Evolutionary conservation across 2,329 filamentous ascomycete genomes (phyloP), one percentile per base, ranked within the genome.

Genomic region (Paecilomyces niveus): DNA sequence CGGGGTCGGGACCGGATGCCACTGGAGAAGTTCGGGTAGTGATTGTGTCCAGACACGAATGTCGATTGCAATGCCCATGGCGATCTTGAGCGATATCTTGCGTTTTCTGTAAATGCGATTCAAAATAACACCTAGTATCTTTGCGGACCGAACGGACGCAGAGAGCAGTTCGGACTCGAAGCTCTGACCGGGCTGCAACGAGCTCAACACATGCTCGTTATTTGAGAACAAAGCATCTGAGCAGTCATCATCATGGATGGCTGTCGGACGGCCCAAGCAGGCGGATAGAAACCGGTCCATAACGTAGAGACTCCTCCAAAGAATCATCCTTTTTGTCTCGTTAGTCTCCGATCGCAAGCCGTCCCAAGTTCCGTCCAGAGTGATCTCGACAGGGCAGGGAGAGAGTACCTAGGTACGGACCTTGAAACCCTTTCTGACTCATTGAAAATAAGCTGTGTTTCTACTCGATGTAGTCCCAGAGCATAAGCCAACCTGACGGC

Each of bases 291-390:
- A 84, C 15, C 83, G 79, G 65, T 89, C 86, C 7, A 89, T 76
- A 13, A 89, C 76, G 59, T 86, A 88, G 0, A 89, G 70, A 10
- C 83, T 85, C 58, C 82, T 81, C 86, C 85, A 89, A 2, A 88
- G 70, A 54, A 84, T 87, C 33, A 59, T 61, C 33, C 63, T 64
- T 35, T 56, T n/a, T 33, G 15, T 15, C 13, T n/a, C 13, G 18
- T 56, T 52, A 50, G 32, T 49, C 10, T 18, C 9, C 32, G 15
- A 11, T n/a, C 35, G 11, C 11, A 13, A 24, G n/a, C 2, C 9
- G 15, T 15, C 33, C 15, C 54, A 22, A 56, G 45, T 31, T 54
- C n/a, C 56, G 22, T 9, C 54, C 54, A 56, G 13, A 49, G 54
- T 61, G 81, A 75, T 55, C 84, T 76, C 10, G 78, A 72, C 0